A percentile compares a stretch with the other conserved stretches of the same genome.
Evolutionary conservation across 2,329 filamentous ascomycete genomes (phyloP).

Genomic region (Aspergillus sp.): DNA sequence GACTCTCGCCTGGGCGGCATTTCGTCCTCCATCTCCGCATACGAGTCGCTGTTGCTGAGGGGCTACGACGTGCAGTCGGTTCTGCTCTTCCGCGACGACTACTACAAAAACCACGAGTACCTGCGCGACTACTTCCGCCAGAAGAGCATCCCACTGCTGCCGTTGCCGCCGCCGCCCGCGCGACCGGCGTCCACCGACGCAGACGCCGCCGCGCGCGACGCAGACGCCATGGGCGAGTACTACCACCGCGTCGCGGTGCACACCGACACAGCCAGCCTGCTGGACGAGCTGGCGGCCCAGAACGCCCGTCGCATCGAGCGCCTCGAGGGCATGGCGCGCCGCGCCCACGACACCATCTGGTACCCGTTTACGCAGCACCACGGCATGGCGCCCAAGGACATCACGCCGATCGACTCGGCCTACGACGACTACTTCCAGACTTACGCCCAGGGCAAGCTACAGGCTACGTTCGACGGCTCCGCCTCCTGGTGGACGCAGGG

Average conservation of each 20-base stretch:
- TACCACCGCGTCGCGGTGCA: conserved; percentile 53
- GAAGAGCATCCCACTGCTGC: conserved; percentile 56
- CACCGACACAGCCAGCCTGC: conserved; percentile 43
- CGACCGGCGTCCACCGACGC: conserved; percentile 30
- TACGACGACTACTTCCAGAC: conserved; percentile 77
- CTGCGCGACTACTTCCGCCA: conserved; percentile 65
- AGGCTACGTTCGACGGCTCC: conserved; percentile 75
- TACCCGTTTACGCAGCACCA: conserved; percentile 85
- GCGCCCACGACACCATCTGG: conserved; percentile 70
- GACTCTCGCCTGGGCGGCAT: conserved; percentile 78
- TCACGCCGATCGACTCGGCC: conserved; percentile 77
- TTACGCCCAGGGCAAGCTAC: conserved; percentile 47
- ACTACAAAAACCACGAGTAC: conserved; percentile 68
- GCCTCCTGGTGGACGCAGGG: conserved; percentile 93
- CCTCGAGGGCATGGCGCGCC: conserved; percentile 60
- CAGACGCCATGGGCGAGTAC: conserved; percentile 60
- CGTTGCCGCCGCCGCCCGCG: conserved; percentile 60
- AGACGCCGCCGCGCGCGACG: conserved; percentile 47
- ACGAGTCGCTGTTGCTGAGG: conserved; percentile 72
- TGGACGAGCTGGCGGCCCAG: conserved; percentile 52
- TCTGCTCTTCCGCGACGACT: conserved; percentile 64
- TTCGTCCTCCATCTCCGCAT: conserved; percentile 75
- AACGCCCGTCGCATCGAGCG: conserved; percentile 58
- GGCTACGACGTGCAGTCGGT: conserved; percentile 75
- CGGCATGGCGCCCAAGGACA: conserved; percentile 58